Evolutionary conservation across 2,329 filamentous ascomycete species (phyloP).

Genomic region (Aphanocladium album): DNA sequence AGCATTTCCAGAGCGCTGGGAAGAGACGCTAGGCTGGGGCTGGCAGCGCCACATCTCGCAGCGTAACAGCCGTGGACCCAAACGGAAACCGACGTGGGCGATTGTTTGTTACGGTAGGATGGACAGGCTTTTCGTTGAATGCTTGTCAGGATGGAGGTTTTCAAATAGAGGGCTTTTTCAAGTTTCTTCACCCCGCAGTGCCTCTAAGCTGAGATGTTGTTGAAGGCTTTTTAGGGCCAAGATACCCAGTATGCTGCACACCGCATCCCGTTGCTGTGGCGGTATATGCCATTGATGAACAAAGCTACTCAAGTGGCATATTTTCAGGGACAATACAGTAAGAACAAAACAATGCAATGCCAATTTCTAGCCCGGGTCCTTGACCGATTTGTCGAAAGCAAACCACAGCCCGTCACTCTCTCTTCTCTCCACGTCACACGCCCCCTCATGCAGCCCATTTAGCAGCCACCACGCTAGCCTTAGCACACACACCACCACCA

Average conservation of each 20-base stretch:
- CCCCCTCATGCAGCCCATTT: neutral
- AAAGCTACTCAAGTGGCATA: too few relatives aligned
- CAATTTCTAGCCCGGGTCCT: too few relatives aligned
- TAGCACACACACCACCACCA: neutral
- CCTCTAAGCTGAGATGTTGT: too few relatives aligned
- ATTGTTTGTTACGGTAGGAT: neutral
- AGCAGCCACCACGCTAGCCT: neutral
- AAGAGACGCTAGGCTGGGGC: neutral
- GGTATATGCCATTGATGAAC: too few relatives aligned
- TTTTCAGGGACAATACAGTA: too few relatives aligned
- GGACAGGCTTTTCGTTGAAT: neutral
- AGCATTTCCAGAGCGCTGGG: neutral
- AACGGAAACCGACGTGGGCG: neutral
- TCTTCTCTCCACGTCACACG: neutral
- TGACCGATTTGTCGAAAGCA: too few relatives aligned
- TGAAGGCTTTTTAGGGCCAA: too few relatives aligned
- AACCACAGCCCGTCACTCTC: neutral
- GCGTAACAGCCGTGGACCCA: neutral
- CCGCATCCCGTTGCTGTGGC: too few relatives aligned
- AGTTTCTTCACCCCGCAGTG: too few relatives aligned
- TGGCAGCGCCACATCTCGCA: conserved; percentile 5
- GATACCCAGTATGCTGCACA: too few relatives aligned
- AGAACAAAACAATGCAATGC: too few relatives aligned
- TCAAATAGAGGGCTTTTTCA: neutral
- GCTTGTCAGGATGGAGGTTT: neutral